These are phyloP conservation scores for Lactarius indigo DNA, from an alignment of 768 basidiomycete species.

Conservation along the genomic window DNA sequence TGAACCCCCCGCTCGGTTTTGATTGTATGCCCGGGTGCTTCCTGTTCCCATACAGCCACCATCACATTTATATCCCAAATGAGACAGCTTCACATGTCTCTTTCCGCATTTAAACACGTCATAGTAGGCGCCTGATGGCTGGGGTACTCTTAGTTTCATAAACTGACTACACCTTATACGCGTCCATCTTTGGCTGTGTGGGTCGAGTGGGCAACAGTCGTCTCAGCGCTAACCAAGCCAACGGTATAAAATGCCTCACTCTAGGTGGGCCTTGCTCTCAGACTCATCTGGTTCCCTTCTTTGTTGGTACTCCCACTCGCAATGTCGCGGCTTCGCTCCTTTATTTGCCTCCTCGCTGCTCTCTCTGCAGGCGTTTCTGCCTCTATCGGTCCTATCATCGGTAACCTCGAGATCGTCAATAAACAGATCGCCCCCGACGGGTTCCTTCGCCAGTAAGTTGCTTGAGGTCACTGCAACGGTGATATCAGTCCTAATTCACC, in stretches of 20 bases:
- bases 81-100: neutral
- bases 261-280: neutral
- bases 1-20: neutral
- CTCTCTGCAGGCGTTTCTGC: slow-evolving; percentile 11
- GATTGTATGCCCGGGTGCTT: neutral
- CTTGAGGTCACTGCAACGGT: neutral
- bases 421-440: slow-evolving; percentile 28
- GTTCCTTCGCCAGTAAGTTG: slow-evolving; percentile 19
- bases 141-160: neutral
- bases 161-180: neutral
- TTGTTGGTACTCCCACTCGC: neutral
- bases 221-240: neutral
- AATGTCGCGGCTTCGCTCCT: neutral
- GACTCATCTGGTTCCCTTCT: neutral
- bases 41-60: neutral
- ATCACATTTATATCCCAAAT: neutral
- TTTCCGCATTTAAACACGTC: neutral
- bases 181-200: neutral
- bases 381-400: slow-evolving; percentile 11
- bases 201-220: neutral
- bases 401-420: slow-evolving; percentile 24
- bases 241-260: neutral
- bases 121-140: neutral
- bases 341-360: slow-evolving; percentile 1
- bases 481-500: neutral